Conservation (phyloP, 1,139 yeast genomes). For the Yarrowia galli region DNA sequence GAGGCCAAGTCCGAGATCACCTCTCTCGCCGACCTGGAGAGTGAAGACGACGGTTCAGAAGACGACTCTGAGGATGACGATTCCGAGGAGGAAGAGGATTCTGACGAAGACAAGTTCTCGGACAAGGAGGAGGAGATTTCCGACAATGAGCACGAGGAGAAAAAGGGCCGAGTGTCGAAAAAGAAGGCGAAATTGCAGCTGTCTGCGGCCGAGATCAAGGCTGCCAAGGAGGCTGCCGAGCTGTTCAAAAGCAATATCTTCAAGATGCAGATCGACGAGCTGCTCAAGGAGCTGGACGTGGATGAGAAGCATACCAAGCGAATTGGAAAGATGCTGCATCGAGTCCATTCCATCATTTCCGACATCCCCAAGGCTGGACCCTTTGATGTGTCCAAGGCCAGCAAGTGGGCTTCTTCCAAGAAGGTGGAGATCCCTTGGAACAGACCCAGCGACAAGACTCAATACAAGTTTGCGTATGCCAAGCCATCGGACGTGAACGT, state of each 20-base stretch:
- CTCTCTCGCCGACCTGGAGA: constrained; percentile 40
- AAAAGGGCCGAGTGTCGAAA: constrained; percentile 38
- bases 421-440: constrained; percentile 82
- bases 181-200: constrained; percentile 45
- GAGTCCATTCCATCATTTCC: constrained; percentile 73
- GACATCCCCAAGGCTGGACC: constrained; percentile 58
- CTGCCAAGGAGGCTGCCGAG: constrained; percentile 93
- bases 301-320: constrained; percentile 70
- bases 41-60: constrained; percentile 27
- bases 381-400: constrained; percentile 50
- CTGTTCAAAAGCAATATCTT: constrained; percentile 92
- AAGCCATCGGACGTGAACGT: constrained; percentile 81
- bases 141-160: constrained; percentile 41
- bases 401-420: constrained; percentile 58
- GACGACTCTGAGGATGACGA: constrained; percentile 31
- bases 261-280: constrained; percentile 91
- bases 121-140: constrained; percentile 41
- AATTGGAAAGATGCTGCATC: constrained; percentile 80
- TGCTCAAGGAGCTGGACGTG: constrained; percentile 76
- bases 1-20: constrained; percentile 24
- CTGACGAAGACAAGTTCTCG: background rate
- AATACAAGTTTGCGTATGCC: constrained; percentile 72
- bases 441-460: constrained; percentile 68
- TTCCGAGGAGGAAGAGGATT: constrained; percentile 1
- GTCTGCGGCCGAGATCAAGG: constrained; percentile 85